Conservation (phyloP, 164 flowering plant genomes). For the Stephania cephalantha region DNA sequence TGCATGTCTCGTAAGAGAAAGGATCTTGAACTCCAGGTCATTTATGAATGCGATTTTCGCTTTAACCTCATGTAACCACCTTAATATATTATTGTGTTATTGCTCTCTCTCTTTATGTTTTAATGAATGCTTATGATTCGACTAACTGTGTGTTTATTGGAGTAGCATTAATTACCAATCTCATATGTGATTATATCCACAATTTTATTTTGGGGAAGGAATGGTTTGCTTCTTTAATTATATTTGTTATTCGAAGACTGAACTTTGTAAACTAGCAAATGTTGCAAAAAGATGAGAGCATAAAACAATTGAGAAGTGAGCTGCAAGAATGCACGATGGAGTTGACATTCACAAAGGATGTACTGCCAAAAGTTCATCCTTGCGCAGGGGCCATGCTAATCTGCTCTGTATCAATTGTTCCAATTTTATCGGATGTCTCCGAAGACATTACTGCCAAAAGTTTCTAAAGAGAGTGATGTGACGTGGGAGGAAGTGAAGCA, state of each 20-base stretch:
- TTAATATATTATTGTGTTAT: background rate
- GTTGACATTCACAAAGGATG: constrained; percentile 34
- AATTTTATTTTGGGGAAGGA: too few species aligned
- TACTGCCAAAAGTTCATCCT: too few species aligned
- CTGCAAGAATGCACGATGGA: constrained; percentile 62
- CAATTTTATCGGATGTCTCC: too few species aligned
- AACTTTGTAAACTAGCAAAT: constrained; percentile 30
- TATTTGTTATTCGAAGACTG: background rate
- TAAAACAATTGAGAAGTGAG: constrained; percentile 39
- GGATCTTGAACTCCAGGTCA: constrained; percentile 89
- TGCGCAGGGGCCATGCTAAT: too few species aligned
- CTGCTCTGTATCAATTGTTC: too few species aligned
- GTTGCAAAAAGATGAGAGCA: constrained; percentile 65
- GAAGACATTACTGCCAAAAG: constrained; percentile 62
- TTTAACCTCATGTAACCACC: background rate
- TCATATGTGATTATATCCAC: background rate
- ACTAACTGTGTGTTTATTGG: too few species aligned
- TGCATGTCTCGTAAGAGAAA: constrained; percentile 58
- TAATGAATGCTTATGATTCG: too few species aligned
- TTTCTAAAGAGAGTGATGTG: constrained; percentile 71
- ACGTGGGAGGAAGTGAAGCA: constrained; percentile 86
- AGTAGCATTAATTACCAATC: too few species aligned
- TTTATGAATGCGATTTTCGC: background rate
- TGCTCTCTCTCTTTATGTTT: background rate
- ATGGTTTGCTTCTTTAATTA: background rate